A percentile compares a stretch with the other conserved stretches of the same genome.
Evolutionary conservation across 768 basidiomycete genomes (phyloP).

Genomic region (Auricularia heimuer): DNA sequence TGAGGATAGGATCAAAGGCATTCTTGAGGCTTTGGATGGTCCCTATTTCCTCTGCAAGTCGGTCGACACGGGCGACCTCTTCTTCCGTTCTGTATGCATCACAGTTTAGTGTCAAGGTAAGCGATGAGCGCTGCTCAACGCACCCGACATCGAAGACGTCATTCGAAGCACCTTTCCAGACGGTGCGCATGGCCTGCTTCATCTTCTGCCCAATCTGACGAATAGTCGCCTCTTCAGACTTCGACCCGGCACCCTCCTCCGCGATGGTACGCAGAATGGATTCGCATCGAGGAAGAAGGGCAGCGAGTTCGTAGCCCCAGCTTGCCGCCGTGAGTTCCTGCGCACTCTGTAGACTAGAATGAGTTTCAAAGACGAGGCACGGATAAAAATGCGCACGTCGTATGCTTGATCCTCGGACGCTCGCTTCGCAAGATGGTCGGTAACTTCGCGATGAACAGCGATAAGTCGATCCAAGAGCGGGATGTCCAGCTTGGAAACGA

Average conservation of each 20-base stretch:
- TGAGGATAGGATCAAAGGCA: conserved; percentile 78
- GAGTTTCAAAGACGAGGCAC: background rate
- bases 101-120: background rate
- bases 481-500: conserved; percentile 39
- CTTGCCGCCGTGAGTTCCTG: conserved; percentile 70
- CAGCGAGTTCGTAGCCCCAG: conserved; percentile 77
- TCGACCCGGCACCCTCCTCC: conserved; percentile 22
- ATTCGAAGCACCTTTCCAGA: conserved; percentile 59
- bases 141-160: conserved; percentile 83
- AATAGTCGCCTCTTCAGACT: conserved; percentile 28
- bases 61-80: conserved; percentile 58
- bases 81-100: conserved; percentile 48
- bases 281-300: conserved; percentile 50
- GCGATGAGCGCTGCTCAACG: conserved; percentile 12
- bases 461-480: conserved; percentile 50
- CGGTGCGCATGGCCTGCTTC: conserved; percentile 52
- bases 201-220: conserved; percentile 44
- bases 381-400: conserved; percentile 40
- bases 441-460: conserved; percentile 54
- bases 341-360: conserved; percentile 50
- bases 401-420: conserved; percentile 74
- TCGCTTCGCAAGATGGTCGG: conserved; percentile 55
- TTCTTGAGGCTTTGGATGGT: conserved; percentile 63
- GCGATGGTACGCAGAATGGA: conserved; percentile 34
- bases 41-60: conserved; percentile 65